These are phyloP conservation scores for Hemisphaericaspora lyxosophila DNA, from an alignment of 1,139 yeast genomes.

Conservation along the genomic window DNA sequence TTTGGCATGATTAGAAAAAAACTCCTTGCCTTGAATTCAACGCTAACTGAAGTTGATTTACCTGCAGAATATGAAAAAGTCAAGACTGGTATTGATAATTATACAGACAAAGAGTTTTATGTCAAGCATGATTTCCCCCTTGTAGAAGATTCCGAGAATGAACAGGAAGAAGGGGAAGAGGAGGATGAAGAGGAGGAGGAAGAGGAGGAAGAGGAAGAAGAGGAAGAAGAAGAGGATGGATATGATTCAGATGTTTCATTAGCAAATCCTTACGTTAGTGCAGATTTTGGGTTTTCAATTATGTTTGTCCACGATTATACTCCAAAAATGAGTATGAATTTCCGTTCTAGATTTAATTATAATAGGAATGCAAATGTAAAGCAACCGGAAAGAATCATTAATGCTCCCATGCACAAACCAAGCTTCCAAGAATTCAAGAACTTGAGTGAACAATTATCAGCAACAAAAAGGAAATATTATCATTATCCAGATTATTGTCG, in stretches of 20 bases:
- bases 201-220: slow-evolving; percentile 3
- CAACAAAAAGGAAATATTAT: slow-evolving; percentile 30
- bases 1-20: slow-evolving; percentile 58
- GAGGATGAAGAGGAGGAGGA: slow-evolving; percentile 8
- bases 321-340: slow-evolving; percentile 9
- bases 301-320: slow-evolving; percentile 27
- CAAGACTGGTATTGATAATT: slow-evolving; percentile 13
- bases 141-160: slow-evolving; percentile 4
- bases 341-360: slow-evolving; percentile 11
- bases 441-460: slow-evolving; percentile 30
- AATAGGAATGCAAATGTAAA: slow-evolving; percentile 7
- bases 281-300: slow-evolving; percentile 51
- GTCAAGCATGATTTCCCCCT: slow-evolving; percentile 38
- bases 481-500: slow-evolving; percentile 26
- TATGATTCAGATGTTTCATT: slow-evolving; percentile 50
- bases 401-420: slow-evolving; percentile 35
- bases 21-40: slow-evolving; percentile 40
- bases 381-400: slow-evolving; percentile 15
- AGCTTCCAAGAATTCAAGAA: slow-evolving; percentile 26
- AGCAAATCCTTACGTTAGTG: slow-evolving; percentile 53
- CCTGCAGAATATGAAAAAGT: slow-evolving; percentile 23
- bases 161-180: not conserved
- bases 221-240: slow-evolving; percentile 19
- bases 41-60: slow-evolving; percentile 27
- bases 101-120: slow-evolving; percentile 22